Conservation (phyloP, 345 rosid genomes). For the Punica granatum region DNA sequence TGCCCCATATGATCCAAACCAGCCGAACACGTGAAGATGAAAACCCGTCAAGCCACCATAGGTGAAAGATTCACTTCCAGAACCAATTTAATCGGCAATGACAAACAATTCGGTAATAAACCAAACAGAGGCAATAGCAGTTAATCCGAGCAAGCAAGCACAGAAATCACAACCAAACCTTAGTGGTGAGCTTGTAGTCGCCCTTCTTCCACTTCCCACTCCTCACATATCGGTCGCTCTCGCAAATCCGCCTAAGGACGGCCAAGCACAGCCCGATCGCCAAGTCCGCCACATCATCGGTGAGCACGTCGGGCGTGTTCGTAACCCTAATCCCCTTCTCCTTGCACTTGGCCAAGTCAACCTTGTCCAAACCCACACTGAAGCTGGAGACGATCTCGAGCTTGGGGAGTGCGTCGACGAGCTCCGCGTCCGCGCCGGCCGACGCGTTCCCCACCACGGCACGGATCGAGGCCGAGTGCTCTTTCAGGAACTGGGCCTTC, state of each 20-base stretch:
- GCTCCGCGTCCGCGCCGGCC: conserved; percentile 60
- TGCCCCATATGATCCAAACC: not conserved
- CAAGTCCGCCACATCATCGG: conserved; percentile 84
- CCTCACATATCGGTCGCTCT: conserved; percentile 56
- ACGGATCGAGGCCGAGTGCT: conserved; percentile 40
- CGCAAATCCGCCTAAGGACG: conserved; percentile 61
- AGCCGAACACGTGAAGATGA: not conserved
- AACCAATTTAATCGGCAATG: not conserved
- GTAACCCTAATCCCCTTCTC: conserved; percentile 66
- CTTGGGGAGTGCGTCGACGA: conserved; percentile 55
- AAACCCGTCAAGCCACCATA: not conserved
- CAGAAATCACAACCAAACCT: no score
- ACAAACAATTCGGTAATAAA: not conserved
- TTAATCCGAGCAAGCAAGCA: not conserved
- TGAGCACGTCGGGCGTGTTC: conserved; percentile 82
- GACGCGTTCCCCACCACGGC: conserved; percentile 65
- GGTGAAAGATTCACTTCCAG: not conserved
- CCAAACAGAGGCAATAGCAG: not conserved
- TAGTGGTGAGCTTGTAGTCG: conserved; percentile 50
- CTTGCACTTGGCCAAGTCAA: conserved; percentile 65
- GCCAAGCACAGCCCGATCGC: conserved; percentile 68
- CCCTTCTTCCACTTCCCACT: conserved; percentile 67
- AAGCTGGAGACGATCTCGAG: conserved; percentile 68
- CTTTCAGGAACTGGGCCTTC: conserved; percentile 32
- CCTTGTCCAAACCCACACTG: conserved; percentile 83